Evolutionary conservation across 2,329 filamentous ascomycete genomes (phyloP), one percentile per base, ranked within the genome.

Genomic region (Geosmithia morbida): DNA sequence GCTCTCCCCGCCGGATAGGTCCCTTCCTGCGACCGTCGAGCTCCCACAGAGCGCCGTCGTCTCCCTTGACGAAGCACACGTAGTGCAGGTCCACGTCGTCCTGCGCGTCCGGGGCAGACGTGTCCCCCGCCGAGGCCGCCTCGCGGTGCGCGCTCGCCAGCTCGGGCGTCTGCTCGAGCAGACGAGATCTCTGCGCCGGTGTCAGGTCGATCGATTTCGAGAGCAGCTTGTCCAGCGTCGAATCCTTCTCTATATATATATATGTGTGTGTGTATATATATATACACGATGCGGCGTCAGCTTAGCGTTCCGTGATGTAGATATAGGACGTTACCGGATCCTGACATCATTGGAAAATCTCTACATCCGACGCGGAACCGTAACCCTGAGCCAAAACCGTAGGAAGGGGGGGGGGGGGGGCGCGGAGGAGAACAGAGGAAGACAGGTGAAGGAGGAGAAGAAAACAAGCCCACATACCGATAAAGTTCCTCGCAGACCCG

Each of bases 61-160:
- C 66, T 30, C 71, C 71, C 69, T 89, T 92, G 46, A 92, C 85
- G 64, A 97, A 98, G 59, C 87, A 92, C 44, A 97, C 90, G 61
- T 94, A 97, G 68, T 98, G 92, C 56, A 96, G 71, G 59, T 96
- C 90, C n/a, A 95, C 74, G 54, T 83, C 77, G 56, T 86, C 85
- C n/a, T 80, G 75, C 8, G 87, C 87, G 47, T 75, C 67, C 0
- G 92, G 90, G 1, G 89, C 86, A 13, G 71, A 59, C 1, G 88
- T 94, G 60, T 90, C 87, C 17, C 90, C 90, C 50, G 74, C 69
- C 7, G 73, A 73, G 5, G 90, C 92, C 14, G 87, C 88, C 50
- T 77, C 75, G 44, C 79, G 77, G 66, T 97, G 89, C 7, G 87
- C 89, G 5, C 66, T 70, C 48, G 94, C 89, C 45, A 97, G 74